These are phyloP conservation scores for Pelagomonas calceolata DNA, from an alignment of 108 stramenopile genomes.

Conservation along the genomic window DNA sequence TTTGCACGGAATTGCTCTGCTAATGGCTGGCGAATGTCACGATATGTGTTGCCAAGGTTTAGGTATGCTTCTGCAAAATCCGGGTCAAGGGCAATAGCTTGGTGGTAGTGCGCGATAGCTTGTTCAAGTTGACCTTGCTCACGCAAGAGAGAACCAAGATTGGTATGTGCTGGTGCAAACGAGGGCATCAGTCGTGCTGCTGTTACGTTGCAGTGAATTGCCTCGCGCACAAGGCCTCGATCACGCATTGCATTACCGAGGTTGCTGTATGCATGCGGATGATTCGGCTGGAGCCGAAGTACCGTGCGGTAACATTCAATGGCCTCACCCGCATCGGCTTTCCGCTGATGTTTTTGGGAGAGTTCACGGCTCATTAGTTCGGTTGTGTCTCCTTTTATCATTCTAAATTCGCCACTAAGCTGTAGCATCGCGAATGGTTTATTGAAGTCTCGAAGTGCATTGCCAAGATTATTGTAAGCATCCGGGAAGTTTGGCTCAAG, in stretches of 20 bases:
- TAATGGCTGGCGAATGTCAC: constrained; percentile 32
- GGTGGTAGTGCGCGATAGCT: constrained; percentile 51
- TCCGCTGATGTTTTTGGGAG: too few species aligned
- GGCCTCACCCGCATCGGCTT: constrained; percentile 23
- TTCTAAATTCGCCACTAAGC: too few species aligned
- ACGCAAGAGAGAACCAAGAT: constrained; percentile 45
- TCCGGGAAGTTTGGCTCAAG: constrained; percentile 59
- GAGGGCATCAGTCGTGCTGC: constrained; percentile 35
- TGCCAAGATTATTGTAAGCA: constrained; percentile 57
- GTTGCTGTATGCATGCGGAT: constrained; percentile 63
- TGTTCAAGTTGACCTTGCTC: constrained; percentile 48
- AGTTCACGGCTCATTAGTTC: too few species aligned
- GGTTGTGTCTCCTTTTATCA: too few species aligned
- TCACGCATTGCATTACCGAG: constrained; percentile 38
- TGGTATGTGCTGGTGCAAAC: constrained; percentile 53
- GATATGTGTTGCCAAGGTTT: constrained; percentile 53
- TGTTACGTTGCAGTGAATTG: constrained; percentile 55
- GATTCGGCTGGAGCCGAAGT: constrained; percentile 44
- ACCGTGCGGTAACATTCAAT: constrained; percentile 41
- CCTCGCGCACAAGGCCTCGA: constrained; percentile 47
- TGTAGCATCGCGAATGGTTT: not conserved
- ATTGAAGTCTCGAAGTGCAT: constrained; percentile 21
- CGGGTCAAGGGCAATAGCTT: constrained; percentile 46
- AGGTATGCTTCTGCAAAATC: constrained; percentile 48
- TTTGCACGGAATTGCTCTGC: too few species aligned